phyloP scores from a whole-genome alignment of 306 rosid species.

The Corylus avellana region DNA sequence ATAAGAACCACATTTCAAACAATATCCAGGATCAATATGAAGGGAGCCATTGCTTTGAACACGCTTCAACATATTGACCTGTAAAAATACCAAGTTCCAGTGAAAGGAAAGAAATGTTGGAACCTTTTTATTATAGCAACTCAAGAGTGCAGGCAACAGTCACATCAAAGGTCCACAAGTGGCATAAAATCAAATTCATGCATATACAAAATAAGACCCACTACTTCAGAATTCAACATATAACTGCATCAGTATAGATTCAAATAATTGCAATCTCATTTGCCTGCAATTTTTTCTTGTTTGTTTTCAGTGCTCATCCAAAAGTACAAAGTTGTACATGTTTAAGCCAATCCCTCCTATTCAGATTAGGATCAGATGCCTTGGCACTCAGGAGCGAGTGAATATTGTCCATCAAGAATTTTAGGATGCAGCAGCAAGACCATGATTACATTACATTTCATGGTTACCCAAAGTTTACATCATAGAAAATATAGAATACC shows the following conservation, averaged over 20 bases:
- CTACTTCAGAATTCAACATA: neutral
- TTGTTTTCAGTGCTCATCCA: neutral
- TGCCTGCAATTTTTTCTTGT: conserved; percentile 8
- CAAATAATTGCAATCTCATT: neutral
- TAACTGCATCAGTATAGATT: neutral
- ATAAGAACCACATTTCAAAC: conserved; percentile 73
- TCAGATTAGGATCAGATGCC: conserved; percentile 6
- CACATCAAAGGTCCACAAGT: neutral
- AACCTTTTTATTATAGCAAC: neutral
- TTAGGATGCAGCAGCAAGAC: conserved; percentile 9
- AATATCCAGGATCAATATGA: conserved; percentile 52
- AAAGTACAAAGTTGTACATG: neutral
- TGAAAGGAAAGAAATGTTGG: neutral
- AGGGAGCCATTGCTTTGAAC: conserved; percentile 33
- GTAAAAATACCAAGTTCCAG: conserved; percentile 9
- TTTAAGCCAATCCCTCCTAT: neutral
- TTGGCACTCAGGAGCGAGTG: conserved; percentile 3
- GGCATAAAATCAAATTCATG: neutral
- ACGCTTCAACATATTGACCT: conserved; percentile 42
- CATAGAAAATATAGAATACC: conserved; percentile 33
- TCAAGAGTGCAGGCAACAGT: neutral
- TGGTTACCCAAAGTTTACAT: neutral
- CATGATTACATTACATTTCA: conserved; percentile 14
- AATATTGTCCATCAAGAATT: neutral
- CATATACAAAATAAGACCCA: neutral